A percentile compares a stretch with the other conserved stretches of the same genome.
Conservation (phyloP, 2,329 filamentous ascomycete genomes). For the Nothopassalora personata region DNA sequence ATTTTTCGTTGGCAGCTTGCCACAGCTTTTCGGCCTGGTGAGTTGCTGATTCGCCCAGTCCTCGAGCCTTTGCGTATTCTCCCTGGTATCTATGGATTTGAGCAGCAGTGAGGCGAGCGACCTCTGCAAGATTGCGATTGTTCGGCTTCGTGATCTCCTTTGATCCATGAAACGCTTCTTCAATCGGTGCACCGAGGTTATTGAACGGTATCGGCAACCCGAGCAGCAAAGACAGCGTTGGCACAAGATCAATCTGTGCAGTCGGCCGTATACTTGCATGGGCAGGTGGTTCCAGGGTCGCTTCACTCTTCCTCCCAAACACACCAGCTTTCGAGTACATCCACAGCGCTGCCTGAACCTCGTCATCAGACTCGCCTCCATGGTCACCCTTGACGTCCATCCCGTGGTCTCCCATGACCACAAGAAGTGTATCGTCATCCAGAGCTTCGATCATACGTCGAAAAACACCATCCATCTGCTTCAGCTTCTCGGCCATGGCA, state of each 20-base stretch:
- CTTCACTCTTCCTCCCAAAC: constrained; percentile 70
- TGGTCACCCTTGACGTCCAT: constrained; percentile 98
- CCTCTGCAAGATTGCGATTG: constrained; percentile 67
- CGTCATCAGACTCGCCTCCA: constrained; percentile 95
- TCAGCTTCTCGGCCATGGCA: constrained; percentile 84
- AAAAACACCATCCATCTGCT: constrained; percentile 83
- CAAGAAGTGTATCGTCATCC: constrained; percentile 79
- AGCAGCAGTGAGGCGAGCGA: constrained; percentile 70
- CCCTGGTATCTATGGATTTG: constrained; percentile 86
- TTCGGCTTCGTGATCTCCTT: constrained; percentile 48
- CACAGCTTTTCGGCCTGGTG: constrained; percentile 51
- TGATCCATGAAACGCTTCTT: constrained; percentile 77
- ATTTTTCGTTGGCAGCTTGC: constrained; percentile 53
- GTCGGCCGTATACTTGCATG: constrained; percentile 73
- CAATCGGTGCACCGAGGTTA: constrained; percentile 86
- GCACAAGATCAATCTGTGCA: constrained; percentile 88
- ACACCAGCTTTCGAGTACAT: constrained; percentile 89
- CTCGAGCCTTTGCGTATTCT: constrained; percentile 70
- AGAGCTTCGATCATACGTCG: constrained; percentile 64
- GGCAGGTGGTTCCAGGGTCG: constrained; percentile 53
- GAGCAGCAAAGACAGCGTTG: constrained; percentile 79
- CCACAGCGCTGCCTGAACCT: constrained; percentile 91
- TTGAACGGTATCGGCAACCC: constrained; percentile 95
- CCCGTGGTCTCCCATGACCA: constrained; percentile 98
- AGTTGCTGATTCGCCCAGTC: constrained; percentile 57